phyloP scores from a whole-genome alignment of 2,329 filamentous ascomycete species.

The Alternaria ventricosa region DNA sequence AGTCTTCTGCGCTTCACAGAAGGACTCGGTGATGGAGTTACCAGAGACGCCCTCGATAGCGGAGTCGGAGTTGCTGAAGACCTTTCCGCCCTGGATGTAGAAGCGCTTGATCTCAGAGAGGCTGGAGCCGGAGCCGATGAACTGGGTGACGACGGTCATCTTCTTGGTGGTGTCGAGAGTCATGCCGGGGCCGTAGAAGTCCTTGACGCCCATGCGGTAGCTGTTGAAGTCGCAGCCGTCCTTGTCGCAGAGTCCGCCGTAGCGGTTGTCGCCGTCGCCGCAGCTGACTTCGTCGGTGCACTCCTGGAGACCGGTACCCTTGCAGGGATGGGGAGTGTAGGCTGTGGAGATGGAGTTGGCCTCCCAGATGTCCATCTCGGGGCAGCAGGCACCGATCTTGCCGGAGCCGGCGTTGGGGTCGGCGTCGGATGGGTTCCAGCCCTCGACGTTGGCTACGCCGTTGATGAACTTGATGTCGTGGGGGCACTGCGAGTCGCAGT shows the following conservation, averaged over 20 bases:
- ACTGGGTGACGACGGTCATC: conserved; percentile 61
- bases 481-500: conserved; percentile 51
- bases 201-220: conserved; percentile 69
- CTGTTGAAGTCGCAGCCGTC: conserved; percentile 69
- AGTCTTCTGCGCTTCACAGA: conserved; percentile 64
- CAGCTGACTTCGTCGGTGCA: conserved; percentile 57
- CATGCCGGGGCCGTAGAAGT: conserved; percentile 67
- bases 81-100: conserved; percentile 59
- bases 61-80: conserved; percentile 55
- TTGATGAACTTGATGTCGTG: conserved; percentile 61
- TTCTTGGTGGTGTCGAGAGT: conserved; percentile 52
- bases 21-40: conserved; percentile 64
- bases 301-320: conserved; percentile 55
- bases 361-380: conserved; percentile 61
- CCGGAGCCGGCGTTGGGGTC: conserved; percentile 63
- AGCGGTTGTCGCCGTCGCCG: conserved; percentile 58
- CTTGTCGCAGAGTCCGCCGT: conserved; percentile 69
- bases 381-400: conserved; percentile 67
- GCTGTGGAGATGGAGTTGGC: conserved; percentile 56
- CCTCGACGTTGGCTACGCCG: conserved; percentile 62
- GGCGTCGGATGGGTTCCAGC: conserved; percentile 59
- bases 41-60: conserved; percentile 54
- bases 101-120: conserved; percentile 57
- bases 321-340: conserved; percentile 71
- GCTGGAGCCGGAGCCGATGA: conserved; percentile 51